Evolutionary conservation across 495 filamentous ascomycete genomes (phyloP).

Genomic region (Penicillium goetzii): DNA sequence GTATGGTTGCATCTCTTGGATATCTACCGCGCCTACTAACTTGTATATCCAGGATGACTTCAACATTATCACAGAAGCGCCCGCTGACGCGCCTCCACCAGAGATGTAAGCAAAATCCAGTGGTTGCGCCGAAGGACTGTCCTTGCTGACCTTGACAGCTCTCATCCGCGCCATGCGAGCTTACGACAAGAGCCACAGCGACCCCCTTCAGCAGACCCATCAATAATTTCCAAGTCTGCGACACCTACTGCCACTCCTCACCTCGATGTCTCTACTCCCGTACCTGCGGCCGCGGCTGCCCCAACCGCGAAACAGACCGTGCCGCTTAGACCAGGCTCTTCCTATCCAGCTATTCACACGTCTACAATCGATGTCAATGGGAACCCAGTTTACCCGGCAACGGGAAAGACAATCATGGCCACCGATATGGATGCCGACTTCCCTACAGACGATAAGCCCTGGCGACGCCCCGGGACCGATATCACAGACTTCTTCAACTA

Average conservation of each 20-base stretch:
- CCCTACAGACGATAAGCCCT: conserved; percentile 81
- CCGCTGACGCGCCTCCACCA: conserved; percentile 69
- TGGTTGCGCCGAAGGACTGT: conserved; percentile 7
- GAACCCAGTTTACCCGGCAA: conserved; percentile 75
- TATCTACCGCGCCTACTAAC: conserved; percentile 6
- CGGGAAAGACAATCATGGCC: conserved; percentile 70
- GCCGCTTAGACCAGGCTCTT: conserved; percentile 56
- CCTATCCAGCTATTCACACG: conserved; percentile 67
- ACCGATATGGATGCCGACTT: conserved; percentile 84
- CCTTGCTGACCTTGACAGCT: conserved; percentile 32
- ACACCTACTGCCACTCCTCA: conserved; percentile 45
- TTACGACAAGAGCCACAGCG: conserved; percentile 69
- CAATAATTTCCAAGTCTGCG: conserved; percentile 34
- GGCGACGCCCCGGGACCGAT: conserved; percentile 94
- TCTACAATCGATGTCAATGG: conserved; percentile 83
- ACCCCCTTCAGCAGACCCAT: conserved; percentile 56
- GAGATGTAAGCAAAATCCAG: conserved; percentile 48
- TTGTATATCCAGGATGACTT: conserved; percentile 66
- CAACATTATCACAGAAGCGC: conserved; percentile 92
- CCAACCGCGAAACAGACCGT: conserved; percentile 48
- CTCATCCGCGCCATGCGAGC: conserved; percentile 45
- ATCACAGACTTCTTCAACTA: conserved; percentile 99
- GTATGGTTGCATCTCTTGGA: conserved; percentile 38
- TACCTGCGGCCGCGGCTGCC: conserved; percentile 37
- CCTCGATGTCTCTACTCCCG: conserved; percentile 49